These are phyloP conservation scores for Mrakia blollopis DNA, from an alignment of 768 basidiomycete genomes.

Conservation along the genomic window DNA sequence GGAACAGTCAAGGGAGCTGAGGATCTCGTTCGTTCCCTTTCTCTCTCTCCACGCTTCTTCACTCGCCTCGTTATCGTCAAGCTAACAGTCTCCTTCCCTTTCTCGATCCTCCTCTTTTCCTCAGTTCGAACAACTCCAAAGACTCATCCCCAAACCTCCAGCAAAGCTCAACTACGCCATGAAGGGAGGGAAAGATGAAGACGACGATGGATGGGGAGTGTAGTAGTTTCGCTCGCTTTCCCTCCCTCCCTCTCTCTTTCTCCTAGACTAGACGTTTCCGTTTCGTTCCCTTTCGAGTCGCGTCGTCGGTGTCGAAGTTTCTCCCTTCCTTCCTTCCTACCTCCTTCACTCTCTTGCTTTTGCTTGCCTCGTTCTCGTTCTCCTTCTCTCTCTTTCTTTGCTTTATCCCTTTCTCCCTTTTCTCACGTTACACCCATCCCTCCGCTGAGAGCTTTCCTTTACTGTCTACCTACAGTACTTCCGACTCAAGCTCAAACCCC, in stretches of 20 bases:
- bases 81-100: not conserved
- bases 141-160: slow-evolving; percentile 10
- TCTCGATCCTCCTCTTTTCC: not conserved
- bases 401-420: too few relatives aligned
- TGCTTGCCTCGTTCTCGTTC: too few relatives aligned
- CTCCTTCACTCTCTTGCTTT: too few relatives aligned
- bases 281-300: too few relatives aligned
- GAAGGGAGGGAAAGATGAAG: slow-evolving; percentile 6
- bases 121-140: not conserved
- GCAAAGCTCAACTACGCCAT: slow-evolving; percentile 20
- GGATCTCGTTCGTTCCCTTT: slow-evolving; percentile 13
- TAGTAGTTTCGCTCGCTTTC: not conserved
- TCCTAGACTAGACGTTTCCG: not conserved
- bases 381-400: too few relatives aligned
- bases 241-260: not conserved
- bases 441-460: too few relatives aligned
- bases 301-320: too few relatives aligned
- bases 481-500: too few relatives aligned
- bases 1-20: slow-evolving; percentile 24
- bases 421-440: too few relatives aligned
- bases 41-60: not conserved
- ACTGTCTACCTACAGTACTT: too few relatives aligned
- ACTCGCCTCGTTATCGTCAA: too few relatives aligned
- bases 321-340: too few relatives aligned
- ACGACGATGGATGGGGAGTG: not conserved